Evolutionary conservation across 2,329 filamentous ascomycete species (phyloP), one percentile per base, ranked within the genome.

Genomic region (Cytospora piceicola): DNA sequence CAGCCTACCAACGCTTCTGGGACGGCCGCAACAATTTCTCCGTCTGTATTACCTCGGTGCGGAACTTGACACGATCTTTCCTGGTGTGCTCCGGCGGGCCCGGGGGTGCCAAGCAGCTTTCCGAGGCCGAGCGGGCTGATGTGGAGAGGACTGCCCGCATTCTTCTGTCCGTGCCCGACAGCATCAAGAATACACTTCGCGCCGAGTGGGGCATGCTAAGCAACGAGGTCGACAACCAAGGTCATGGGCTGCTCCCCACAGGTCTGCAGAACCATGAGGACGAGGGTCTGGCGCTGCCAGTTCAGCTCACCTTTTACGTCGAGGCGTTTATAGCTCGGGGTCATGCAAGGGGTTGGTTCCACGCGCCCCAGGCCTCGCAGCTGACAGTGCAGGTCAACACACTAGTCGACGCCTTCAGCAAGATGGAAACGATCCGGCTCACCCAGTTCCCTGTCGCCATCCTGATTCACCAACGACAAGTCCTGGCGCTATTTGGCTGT

Each of bases 1-100:
- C 61, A 5, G 61, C 61, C 61, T 63, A 63, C 53, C 53, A 57
- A 53, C 61, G 61, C 29, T 63, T 63, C 61, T 63, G 61, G 61
- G 61, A 63, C 53, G 61, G 61, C 53, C 61, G 61, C 30, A 63
- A 57, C 53, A 63, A 63, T 32, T 63, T 63, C 30, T 53, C 61
- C 15, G 56, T 36, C 61, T 5, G 24, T 57, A 63, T 63, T 22
- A 63, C 61, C 30, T 51, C 36, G 1, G 61, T 63, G 17, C 61
- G 61, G 0, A 63, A 63, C 54, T 46, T 63, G 7, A 57, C 54
- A 51, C 61, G 61, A 9, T 63, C 61, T 4, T 63, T 63, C 53
- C 61, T 63, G 20, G 61, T 29, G 7, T 63, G 61, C 42, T 63
- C 61, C 1, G 61, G 61, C 11, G 61, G 61, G 3, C 53, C 61